Evolutionary conservation across 805 yeast genomes (phyloP).

Genomic region (Cyberlindnera suaveolens): DNA sequence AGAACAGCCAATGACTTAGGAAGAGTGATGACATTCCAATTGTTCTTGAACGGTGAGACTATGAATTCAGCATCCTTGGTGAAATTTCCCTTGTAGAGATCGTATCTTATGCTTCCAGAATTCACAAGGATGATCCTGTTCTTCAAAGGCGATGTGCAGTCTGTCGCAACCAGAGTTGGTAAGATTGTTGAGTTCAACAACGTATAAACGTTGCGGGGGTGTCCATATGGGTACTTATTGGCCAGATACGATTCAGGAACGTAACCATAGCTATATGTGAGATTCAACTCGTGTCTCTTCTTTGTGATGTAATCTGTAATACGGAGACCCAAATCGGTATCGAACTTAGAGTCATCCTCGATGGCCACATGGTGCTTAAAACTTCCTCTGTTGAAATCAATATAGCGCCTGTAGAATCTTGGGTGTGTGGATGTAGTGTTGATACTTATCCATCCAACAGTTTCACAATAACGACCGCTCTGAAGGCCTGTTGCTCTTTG

Average conservation of each 20-base stretch:
- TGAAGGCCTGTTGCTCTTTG: conserved; percentile 68
- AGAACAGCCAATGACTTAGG: conserved; percentile 51
- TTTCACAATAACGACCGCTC: conserved; percentile 90
- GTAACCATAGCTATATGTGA: conserved; percentile 54
- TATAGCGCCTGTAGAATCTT: conserved; percentile 55
- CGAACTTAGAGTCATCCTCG: conserved; percentile 29
- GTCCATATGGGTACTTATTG: conserved; percentile 58
- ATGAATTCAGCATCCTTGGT: conserved; percentile 75
- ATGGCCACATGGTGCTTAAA: conserved; percentile 52
- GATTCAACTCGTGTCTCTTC: conserved; percentile 41
- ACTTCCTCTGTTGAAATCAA: conserved; percentile 75
- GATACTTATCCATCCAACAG: conserved; percentile 81
- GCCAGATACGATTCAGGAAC: conserved; percentile 65
- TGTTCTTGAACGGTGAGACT: conserved; percentile 79
- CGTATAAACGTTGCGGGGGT: conserved; percentile 49
- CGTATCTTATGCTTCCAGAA: conserved; percentile 86
- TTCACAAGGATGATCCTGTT: conserved; percentile 61
- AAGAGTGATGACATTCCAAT: conserved; percentile 64
- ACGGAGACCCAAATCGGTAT: conserved; percentile 48
- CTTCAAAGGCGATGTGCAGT: not conserved
- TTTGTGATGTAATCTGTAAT: conserved; percentile 39
- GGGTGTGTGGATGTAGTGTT: conserved; percentile 24
- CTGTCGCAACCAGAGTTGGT: conserved; percentile 33
- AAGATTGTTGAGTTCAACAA: conserved; percentile 55
- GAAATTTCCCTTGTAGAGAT: conserved; percentile 76